Evolutionary conservation across 768 basidiomycete species (phyloP), one percentile per base, ranked within the genome.

Genomic region (Leccinum uliginosum): DNA sequence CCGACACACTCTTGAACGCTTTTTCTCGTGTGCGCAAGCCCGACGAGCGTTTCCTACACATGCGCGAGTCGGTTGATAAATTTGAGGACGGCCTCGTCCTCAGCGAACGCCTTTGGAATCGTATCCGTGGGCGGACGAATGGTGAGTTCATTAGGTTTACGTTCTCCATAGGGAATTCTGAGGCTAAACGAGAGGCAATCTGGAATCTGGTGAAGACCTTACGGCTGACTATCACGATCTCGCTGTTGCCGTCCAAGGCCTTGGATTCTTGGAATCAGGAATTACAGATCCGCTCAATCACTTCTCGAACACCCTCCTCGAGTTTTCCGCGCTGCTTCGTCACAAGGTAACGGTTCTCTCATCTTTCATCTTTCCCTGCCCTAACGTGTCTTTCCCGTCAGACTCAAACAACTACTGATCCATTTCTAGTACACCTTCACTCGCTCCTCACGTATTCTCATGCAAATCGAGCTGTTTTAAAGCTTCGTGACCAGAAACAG

Each of bases 251-350:
- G 93, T 97, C 48, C 96, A 98, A 71, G 96, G 95, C 51, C 82
- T 99, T 58, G 97, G 96, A 63, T 98, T 98, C 75, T 82, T 99
- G 61, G 97, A 99, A 73, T 93, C 91, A 60, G 97, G 97, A 38
- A 99, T 99, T 62, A 99, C 97, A 47, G 97, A 99, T 67, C 95
- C 93, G 1, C 76, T 99, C 62, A 96, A 96, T 67, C 88, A 96
- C 69, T 98, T 98, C 64, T 97, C 96, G 29, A 95, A 96, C 69
- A 94, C 93, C 2, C 78, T 99, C 53, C 80, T 98, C 35, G 95
- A 98, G 71, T 98, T 98, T 69, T 97, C 95, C 3, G 89, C 93
- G 0, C 74, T 96, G 21, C 72, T 95, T 38, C 86, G 93, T 54
- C 91, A 96, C 67, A 83, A 83, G 63, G 94, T 93, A 73, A 21